Evolutionary conservation across 2,329 filamentous ascomycete genomes (phyloP), one percentile per base, ranked within the genome.

Genomic region (Aspergillus fumigatus): DNA sequence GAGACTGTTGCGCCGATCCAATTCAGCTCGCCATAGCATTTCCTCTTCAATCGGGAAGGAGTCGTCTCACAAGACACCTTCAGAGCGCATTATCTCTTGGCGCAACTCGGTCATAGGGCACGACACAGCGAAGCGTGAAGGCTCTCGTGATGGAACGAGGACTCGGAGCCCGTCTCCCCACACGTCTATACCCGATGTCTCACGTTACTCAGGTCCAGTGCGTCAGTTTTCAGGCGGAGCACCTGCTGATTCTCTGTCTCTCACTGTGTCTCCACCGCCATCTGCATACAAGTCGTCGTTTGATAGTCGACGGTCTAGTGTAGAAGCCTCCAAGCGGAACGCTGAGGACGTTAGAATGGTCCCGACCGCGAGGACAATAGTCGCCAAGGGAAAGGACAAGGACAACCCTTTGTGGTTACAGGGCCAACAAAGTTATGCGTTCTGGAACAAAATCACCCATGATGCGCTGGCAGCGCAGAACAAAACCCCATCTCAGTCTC

Each of bases 1-100:
- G 61, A 86, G 85, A 64, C 75, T 90, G 49, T 73, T 82, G 11
- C 70, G 73, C 9, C 75, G 79, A 47, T 81, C 82, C 25, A 84
- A 83, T 35, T 79, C 90, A 1, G 73, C 81, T 1, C 78, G 79
- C n/a, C 75, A 75, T 29, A 85, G 82, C 51, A 60, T 79, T 72
- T 54, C 78, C 70, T 67, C 77, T 67, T 69, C 81, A 72, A 65
- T 81, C 73, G 57, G 72, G 50, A 74, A 71, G 48, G 73, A 76
- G 51, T 78, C 70, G 14, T 65, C 60, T 61, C 77, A 70, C 58
- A 77, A 72, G 61, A 82, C 82, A 2, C 77, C 80, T 0, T 80
- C 87, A 1, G 93, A 97, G 61, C 84, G 90, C 17, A 97, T 97
- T 62, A 82, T 95, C 62, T 89, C 85, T 51, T 99, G 93, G 93